Evolutionary conservation across 148 eudicot species (phyloP).

Genomic region (Chenopodium album): DNA sequence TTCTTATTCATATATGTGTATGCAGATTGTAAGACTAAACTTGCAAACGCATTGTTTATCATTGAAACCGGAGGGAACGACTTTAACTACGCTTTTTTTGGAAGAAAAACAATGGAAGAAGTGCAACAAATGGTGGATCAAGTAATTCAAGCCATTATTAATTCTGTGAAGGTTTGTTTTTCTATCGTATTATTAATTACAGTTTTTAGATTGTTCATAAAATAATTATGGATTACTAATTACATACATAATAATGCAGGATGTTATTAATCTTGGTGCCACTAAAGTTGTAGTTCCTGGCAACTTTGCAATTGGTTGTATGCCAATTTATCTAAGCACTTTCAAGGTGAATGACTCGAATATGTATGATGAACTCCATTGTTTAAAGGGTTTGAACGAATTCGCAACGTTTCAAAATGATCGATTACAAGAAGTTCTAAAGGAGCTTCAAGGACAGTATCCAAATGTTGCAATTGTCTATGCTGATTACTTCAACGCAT

Average conservation of each 20-base stretch:
- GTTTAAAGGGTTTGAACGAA: slow-evolving; percentile 16
- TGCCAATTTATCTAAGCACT: too few relatives aligned
- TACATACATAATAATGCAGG: slow-evolving; percentile 13
- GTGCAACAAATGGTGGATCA: slow-evolving; percentile 23
- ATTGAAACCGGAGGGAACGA: slow-evolving; percentile 50
- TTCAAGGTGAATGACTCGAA: background rate
- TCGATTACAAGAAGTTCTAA: slow-evolving; percentile 18
- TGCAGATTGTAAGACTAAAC: slow-evolving; percentile 28
- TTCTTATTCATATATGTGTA: background rate
- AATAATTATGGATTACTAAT: too few relatives aligned
- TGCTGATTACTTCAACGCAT: too few relatives aligned
- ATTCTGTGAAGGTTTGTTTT: slow-evolving; percentile 25
- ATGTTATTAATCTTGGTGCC: slow-evolving; percentile 30
- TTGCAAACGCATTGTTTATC: background rate
- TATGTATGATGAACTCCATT: slow-evolving; percentile 22
- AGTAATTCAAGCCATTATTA: slow-evolving; percentile 28
- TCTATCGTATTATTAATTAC: background rate
- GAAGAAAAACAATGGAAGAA: slow-evolving; percentile 15
- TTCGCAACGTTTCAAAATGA: slow-evolving; percentile 19
- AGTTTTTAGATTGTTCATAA: too few relatives aligned
- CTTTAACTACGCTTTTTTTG: slow-evolving; percentile 23
- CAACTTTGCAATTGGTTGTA: slow-evolving; percentile 9
- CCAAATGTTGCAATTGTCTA: background rate
- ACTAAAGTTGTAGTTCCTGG: slow-evolving; percentile 30
- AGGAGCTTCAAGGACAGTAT: slow-evolving; percentile 14